phyloP scores from a whole-genome alignment of 2,329 filamentous ascomycete species.

The Claviceps maximensis region DNA sequence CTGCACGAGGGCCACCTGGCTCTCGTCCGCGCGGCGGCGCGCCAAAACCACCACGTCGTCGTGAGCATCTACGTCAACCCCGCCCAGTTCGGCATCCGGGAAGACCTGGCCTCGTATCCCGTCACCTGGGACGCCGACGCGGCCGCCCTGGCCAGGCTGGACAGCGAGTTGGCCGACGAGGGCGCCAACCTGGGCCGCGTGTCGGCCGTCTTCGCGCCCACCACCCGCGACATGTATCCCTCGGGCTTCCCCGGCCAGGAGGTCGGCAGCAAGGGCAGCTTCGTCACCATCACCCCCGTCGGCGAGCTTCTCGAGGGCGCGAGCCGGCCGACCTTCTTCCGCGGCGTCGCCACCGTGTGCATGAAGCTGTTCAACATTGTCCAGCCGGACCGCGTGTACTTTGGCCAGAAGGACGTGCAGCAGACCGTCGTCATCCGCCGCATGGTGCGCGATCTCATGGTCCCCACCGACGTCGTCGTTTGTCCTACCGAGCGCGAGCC shows the following conservation, averaged over 20 bases:
- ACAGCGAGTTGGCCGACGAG: conserved; percentile 56
- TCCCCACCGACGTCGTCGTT: conserved; percentile 63
- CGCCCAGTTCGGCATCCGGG: conserved; percentile 81
- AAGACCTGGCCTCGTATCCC: conserved; percentile 82
- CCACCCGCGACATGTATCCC: conserved; percentile 77
- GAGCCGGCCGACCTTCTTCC: conserved; percentile 85
- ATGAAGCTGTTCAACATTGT: conserved; percentile 54
- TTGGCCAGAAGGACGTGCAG: conserved; percentile 96
- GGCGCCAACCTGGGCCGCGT: conserved; percentile 52
- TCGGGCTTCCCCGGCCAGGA: conserved; percentile 60
- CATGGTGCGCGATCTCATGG: conserved; percentile 76
- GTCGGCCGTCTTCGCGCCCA: conserved; percentile 75
- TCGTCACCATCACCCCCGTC: conserved; percentile 81
- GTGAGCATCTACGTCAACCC: conserved; percentile 94
- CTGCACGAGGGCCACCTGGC: conserved; percentile 86
- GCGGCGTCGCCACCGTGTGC: conserved; percentile 90
- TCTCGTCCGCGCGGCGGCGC: conserved; percentile 70
- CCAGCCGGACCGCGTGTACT: conserved; percentile 62
- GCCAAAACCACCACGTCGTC: conserved; percentile 74
- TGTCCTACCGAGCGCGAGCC: conserved; percentile 60
- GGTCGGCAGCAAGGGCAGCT: conserved; percentile 66
- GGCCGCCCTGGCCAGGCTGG: conserved; percentile 50
- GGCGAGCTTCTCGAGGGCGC: conserved; percentile 70
- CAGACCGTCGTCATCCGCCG: conserved; percentile 82
- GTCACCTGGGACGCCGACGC: conserved; percentile 77